Evolutionary conservation across 345 rosid species (phyloP).

Genomic region (Syzygium grande): DNA sequence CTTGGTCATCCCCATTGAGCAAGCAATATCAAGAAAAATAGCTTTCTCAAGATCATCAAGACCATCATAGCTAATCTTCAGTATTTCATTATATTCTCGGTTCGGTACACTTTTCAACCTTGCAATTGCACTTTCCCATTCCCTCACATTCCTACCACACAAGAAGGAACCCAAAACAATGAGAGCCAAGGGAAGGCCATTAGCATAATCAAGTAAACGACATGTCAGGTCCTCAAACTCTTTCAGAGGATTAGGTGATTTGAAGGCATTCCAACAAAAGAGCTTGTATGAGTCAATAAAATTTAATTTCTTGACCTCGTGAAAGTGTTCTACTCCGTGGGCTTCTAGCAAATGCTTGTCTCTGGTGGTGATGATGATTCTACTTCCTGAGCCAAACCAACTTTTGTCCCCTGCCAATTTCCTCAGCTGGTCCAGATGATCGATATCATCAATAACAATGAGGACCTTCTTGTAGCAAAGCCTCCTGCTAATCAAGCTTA

Average conservation of each 20-base stretch:
- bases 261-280: too few species aligned
- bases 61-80: constrained; percentile 12
- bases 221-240: background rate
- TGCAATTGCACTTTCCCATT: constrained; percentile 13
- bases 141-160: constrained; percentile 2
- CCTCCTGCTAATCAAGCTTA: constrained; percentile 1
- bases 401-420: constrained; percentile 1
- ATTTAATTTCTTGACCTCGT: too few species aligned
- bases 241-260: too few species aligned
- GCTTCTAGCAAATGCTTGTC: too few species aligned
- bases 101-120: constrained; percentile 8
- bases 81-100: constrained; percentile 7
- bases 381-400: too few species aligned
- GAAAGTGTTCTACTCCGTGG: too few species aligned
- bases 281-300: too few species aligned
- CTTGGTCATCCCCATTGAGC: constrained; percentile 6
- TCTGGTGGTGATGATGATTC: too few species aligned
- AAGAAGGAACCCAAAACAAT: constrained; percentile 17
- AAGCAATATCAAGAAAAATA: constrained; percentile 21
- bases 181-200: constrained; percentile 18
- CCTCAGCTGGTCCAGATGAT: constrained; percentile 12
- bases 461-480: constrained; percentile 9
- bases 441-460: constrained; percentile 18
- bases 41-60: constrained; percentile 11
- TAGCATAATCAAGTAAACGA: constrained; percentile 4